These are phyloP conservation scores for Calcarisporium arbuscula DNA, from an alignment of 2,329 filamentous ascomycete genomes.

Conservation along the genomic window DNA sequence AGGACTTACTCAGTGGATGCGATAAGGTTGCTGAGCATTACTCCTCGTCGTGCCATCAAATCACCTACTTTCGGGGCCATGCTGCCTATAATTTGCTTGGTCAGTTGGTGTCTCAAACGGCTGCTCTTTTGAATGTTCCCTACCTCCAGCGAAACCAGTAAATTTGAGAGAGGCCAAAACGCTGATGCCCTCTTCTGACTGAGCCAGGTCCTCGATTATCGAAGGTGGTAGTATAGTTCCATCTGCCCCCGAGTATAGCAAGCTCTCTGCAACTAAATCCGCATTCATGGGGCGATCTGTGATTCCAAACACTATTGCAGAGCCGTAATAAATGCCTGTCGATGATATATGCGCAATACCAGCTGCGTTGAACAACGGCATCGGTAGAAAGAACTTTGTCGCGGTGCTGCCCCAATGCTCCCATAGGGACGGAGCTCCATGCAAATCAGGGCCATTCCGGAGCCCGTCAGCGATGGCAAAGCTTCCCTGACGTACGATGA, in stretches of 20 bases:
- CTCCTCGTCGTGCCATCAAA: conserved; percentile 27
- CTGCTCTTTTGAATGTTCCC: neutral
- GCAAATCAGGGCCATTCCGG: conserved; percentile 17
- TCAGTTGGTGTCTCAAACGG: neutral
- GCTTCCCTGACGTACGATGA: conserved; percentile 33
- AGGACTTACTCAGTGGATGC: conserved; percentile 34
- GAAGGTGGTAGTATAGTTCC: conserved; percentile 28
- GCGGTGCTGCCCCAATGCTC: conserved; percentile 3
- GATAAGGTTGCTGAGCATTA: conserved; percentile 29
- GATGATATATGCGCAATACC: conserved; percentile 20
- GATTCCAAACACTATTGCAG: conserved; percentile 21
- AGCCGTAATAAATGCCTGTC: conserved; percentile 21
- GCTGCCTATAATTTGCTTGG: conserved; percentile 20
- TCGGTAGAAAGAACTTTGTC: conserved; percentile 9
- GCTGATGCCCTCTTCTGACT: conserved; percentile 21
- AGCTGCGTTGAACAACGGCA: conserved; percentile 35
- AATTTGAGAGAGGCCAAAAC: conserved; percentile 24
- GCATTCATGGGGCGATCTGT: conserved; percentile 27
- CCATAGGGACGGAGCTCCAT: conserved; percentile 12
- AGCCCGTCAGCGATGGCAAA: conserved; percentile 26
- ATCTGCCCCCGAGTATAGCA: conserved; percentile 21
- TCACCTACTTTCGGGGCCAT: conserved; percentile 31
- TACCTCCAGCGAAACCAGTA: conserved; percentile 32
- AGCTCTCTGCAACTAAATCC: conserved; percentile 24
- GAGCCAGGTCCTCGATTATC: conserved; percentile 37